Evolutionary conservation across 306 rosid species (phyloP).

Genomic region (Abrus precatorius): DNA sequence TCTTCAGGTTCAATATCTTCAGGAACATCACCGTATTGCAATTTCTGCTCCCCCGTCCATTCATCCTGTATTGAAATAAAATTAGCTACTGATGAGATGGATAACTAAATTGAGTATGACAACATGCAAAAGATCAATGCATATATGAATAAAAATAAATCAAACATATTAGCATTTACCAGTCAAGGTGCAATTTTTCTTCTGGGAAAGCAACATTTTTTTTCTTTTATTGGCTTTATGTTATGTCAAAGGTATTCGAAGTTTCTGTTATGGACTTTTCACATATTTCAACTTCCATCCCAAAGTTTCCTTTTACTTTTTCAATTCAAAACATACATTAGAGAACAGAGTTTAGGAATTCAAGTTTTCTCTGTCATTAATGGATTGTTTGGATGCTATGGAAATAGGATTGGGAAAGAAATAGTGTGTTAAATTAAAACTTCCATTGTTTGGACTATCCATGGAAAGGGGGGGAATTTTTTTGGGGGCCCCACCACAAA

Average conservation of each 20-base stretch:
- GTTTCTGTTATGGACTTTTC: slow-evolving; percentile 37
- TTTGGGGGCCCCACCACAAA: no score
- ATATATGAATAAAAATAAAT: background rate
- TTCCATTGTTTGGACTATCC: no score
- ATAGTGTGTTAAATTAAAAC: no score
- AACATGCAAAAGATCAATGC: slow-evolving; percentile 20
- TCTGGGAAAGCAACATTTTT: slow-evolving; percentile 45
- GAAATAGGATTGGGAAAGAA: no score
- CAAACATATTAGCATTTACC: slow-evolving; percentile 37
- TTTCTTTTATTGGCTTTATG: slow-evolving; percentile 2
- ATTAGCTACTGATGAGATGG: slow-evolving; percentile 42
- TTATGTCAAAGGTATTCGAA: slow-evolving; percentile 9
- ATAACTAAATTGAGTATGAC: slow-evolving; percentile 17
- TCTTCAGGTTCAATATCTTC: slow-evolving; percentile 94
- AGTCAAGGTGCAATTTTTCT: slow-evolving; percentile 46
- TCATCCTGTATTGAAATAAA: slow-evolving; percentile 74
- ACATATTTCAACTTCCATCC: slow-evolving; percentile 32
- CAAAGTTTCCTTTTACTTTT: slow-evolving; percentile 29
- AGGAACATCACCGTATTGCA: slow-evolving; percentile 82
- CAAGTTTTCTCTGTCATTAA: background rate
- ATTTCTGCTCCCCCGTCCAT: slow-evolving; percentile 95
- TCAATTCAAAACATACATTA: slow-evolving; percentile 17
- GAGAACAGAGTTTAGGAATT: slow-evolving; percentile 33
- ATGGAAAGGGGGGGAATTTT: no score
- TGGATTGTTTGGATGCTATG: background rate